phyloP scores from a whole-genome alignment of 768 basidiomycete species.

The Arthromyces matolae region DNA sequence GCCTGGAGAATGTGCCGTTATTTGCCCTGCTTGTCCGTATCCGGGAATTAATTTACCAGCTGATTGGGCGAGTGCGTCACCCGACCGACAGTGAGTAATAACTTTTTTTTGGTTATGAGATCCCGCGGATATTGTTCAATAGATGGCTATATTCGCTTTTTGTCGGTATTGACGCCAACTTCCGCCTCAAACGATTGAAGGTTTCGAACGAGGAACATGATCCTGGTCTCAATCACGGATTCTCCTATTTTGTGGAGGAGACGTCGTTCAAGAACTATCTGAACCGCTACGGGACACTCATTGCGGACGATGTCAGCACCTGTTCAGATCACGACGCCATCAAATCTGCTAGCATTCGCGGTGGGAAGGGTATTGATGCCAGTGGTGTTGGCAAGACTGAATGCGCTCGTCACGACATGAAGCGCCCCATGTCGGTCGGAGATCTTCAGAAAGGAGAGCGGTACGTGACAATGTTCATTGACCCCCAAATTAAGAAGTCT shows the following conservation, averaged over 20 bases:
- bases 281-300: too few species aligned
- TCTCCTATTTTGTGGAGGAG: constrained; percentile 26
- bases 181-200: constrained; percentile 24
- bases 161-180: constrained; percentile 22
- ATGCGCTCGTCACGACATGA: constrained; percentile 29
- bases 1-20: constrained; percentile 20
- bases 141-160: constrained; percentile 25
- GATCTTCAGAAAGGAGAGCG: too few species aligned
- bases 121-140: not conserved
- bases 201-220: constrained; percentile 23
- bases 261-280: constrained; percentile 21
- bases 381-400: constrained; percentile 25
- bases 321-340: constrained; percentile 19
- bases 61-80: constrained; percentile 16
- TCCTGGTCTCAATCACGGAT: constrained; percentile 30
- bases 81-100: constrained; percentile 13
- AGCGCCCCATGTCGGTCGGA: constrained; percentile 18
- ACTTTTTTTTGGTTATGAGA: too few species aligned
- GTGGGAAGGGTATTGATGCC: constrained; percentile 18
- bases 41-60: constrained; percentile 25
- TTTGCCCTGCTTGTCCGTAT: too few species aligned
- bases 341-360: constrained; percentile 17
- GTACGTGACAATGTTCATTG: too few species aligned
- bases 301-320: constrained; percentile 13
- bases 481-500: too few species aligned